phyloP scores from a whole-genome alignment of 345 rosid genomes.

The Rhodomyrtus tomentosa region DNA sequence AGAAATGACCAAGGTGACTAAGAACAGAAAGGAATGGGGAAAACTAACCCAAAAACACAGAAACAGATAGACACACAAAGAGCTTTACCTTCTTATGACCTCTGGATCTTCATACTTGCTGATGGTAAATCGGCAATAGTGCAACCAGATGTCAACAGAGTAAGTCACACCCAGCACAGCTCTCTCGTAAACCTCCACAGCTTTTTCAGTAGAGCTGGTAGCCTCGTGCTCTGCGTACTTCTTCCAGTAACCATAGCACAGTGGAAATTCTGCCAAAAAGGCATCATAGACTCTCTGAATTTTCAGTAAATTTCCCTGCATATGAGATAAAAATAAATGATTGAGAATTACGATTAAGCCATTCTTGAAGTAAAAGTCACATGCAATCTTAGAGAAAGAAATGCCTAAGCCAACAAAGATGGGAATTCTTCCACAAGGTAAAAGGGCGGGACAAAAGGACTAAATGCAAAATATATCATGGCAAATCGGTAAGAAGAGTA shows the following conservation, averaged over 20 bases:
- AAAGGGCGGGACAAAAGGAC: background rate
- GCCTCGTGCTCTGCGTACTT: constrained; percentile 98
- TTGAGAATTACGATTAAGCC: background rate
- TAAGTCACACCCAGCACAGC: constrained; percentile 91
- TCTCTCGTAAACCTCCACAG: constrained; percentile 89
- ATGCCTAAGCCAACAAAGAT: background rate
- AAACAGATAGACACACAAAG: constrained; percentile 9
- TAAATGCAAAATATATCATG: background rate
- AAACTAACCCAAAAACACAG: constrained; percentile 15
- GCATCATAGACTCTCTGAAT: constrained; percentile 81
- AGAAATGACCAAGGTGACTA: constrained; percentile 17
- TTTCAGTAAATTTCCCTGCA: constrained; percentile 76
- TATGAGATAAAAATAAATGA: background rate
- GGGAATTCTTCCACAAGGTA: background rate
- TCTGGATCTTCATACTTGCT: constrained; percentile 92
- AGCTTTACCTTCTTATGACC: constrained; percentile 74
- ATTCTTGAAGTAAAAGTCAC: background rate
- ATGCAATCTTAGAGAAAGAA: background rate
- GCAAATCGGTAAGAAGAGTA: background rate
- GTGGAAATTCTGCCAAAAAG: constrained; percentile 84
- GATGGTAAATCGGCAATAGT: constrained; percentile 73
- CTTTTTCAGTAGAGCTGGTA: constrained; percentile 83
- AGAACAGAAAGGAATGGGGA: constrained; percentile 17
- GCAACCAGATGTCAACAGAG: constrained; percentile 98
- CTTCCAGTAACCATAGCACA: constrained; percentile 99